Percentiles rank a stretch among this genome's conserved stretches.
Conservation (phyloP, 371 early-diverging fungal species). For the Mortierella sp. region DNA sequence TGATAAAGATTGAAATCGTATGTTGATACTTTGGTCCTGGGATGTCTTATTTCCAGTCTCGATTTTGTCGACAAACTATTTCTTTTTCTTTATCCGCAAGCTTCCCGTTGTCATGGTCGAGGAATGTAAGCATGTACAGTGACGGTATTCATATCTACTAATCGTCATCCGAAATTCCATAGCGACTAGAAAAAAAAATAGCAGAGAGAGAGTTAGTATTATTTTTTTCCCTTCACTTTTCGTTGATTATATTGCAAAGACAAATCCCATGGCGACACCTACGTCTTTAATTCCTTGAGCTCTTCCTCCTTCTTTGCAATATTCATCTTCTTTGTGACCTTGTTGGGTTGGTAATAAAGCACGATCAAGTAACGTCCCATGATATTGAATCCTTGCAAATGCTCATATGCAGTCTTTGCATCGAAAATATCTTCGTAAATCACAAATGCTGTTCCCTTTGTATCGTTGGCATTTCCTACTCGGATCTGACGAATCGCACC, state of each 20-base stretch:
- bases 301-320: constrained; percentile 89
- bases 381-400: constrained; percentile 95
- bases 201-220: neutral
- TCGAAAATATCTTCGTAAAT: constrained; percentile 98
- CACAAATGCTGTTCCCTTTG: constrained; percentile 96
- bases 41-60: neutral
- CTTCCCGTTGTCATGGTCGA: too few relatives aligned
- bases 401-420: constrained; percentile 97
- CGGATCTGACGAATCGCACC: constrained; percentile 96
- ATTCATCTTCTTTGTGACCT: constrained; percentile 86
- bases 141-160: neutral
- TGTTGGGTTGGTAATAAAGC: constrained; percentile 89
- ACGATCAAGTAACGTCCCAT: constrained; percentile 96
- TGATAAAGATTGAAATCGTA: neutral
- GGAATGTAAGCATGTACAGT: too few relatives aligned
- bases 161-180: constrained; percentile 58
- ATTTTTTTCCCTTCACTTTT: too few relatives aligned
- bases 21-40: neutral
- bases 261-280: constrained; percentile 21
- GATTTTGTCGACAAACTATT: neutral
- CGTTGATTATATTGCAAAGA: too few relatives aligned
- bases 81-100: neutral
- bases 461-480: constrained; percentile 88
- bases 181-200: constrained; percentile 34
- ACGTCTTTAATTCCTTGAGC: constrained; percentile 84